A percentile compares a stretch with the other conserved stretches of the same genome.
Evolutionary conservation across 192 early-diverging fungal genomes (phyloP).

Genomic region (Backusella morwellensis): DNA sequence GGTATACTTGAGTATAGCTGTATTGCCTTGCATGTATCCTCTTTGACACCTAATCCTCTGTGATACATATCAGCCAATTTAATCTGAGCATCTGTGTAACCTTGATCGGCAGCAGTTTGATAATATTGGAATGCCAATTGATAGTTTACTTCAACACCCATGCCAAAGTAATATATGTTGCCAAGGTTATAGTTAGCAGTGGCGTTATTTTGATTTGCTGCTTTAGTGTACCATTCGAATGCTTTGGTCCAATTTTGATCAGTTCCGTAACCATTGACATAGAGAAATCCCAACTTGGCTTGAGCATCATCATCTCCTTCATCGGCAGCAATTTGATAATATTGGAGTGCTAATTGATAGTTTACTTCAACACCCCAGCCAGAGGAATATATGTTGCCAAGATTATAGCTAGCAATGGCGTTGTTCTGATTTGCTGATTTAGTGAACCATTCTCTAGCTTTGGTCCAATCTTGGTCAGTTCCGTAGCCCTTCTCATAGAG

Average conservation of each 20-base stretch:
- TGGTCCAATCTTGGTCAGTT: neutral
- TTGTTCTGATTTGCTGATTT: neutral
- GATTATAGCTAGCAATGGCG: neutral
- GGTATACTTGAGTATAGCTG: too few species aligned
- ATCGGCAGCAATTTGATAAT: neutral
- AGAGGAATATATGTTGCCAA: neutral
- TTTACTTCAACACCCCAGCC: neutral
- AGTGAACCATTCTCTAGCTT: too few species aligned
- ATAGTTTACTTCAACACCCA: neutral
- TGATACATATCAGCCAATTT: too few species aligned
- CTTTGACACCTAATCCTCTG: too few species aligned
- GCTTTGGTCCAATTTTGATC: neutral
- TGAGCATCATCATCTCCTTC: neutral
- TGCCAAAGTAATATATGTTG: neutral
- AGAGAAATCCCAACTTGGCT: neutral
- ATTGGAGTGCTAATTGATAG: neutral
- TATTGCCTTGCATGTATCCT: too few species aligned
- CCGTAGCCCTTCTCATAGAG: neutral
- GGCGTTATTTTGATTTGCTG: neutral
- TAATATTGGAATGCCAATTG: neutral
- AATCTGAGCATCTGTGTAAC: too few species aligned
- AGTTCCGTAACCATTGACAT: neutral
- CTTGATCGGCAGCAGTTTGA: too few species aligned
- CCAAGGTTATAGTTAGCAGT: neutral
- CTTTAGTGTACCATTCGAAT: neutral